phyloP scores from a whole-genome alignment of 129 eudicot genomes.

The Dittrichia graveolens region DNA sequence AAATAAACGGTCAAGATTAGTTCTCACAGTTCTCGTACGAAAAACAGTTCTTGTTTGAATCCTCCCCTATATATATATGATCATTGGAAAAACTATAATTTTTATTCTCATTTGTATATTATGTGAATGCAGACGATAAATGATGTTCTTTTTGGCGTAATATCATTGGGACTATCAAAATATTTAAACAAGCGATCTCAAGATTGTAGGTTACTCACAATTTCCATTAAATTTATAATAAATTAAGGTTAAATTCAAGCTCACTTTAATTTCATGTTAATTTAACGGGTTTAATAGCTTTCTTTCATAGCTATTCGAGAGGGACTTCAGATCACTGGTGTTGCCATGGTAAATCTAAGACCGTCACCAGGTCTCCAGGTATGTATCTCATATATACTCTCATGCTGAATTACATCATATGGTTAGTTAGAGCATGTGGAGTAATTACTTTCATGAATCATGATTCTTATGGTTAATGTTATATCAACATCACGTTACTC shows the following conservation, averaged over 20 bases:
- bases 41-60: too few species aligned
- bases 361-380: conserved; percentile 76
- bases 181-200: conserved; percentile 63
- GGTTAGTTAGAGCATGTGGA: too few species aligned
- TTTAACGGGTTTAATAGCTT: background rate
- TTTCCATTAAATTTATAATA: background rate
- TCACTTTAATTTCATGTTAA: background rate
- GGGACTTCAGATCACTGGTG: conserved; percentile 68
- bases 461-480: too few species aligned
- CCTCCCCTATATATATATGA: too few species aligned
- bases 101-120: background rate
- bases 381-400: background rate
- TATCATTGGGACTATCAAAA: conserved; percentile 73
- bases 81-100: background rate
- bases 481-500: too few species aligned
- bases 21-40: too few species aligned
- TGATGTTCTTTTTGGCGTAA: conserved; percentile 78
- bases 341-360: conserved; percentile 77
- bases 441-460: too few species aligned
- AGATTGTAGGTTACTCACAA: conserved; percentile 35
- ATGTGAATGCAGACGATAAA: conserved; percentile 71
- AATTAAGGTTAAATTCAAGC: background rate
- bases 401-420: background rate
- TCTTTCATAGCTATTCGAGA: conserved; percentile 44
- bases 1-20: too few species aligned